Conservation (phyloP, 305 asterid genomes). For the Ajuga reptans region DNA sequence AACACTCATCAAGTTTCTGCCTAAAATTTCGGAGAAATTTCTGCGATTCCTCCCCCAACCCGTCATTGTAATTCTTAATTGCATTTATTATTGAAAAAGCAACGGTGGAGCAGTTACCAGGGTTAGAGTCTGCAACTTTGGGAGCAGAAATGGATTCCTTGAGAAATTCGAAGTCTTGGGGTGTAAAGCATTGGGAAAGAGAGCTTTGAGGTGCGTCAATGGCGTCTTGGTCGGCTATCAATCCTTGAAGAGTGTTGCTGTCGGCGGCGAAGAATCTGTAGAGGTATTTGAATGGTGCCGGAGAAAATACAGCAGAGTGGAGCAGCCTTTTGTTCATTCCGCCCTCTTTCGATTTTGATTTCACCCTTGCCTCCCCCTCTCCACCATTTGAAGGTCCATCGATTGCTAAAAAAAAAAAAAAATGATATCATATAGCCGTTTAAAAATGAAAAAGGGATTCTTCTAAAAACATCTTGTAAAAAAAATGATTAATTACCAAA, state of each 20-base stretch:
- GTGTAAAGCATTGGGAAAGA: constrained; percentile 27
- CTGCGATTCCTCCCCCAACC: constrained; percentile 63
- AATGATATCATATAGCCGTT: too few species aligned
- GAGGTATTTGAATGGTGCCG: constrained; percentile 29
- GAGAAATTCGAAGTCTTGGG: constrained; percentile 46
- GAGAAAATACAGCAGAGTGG: constrained; percentile 29
- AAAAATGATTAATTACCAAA: too few species aligned
- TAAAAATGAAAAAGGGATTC: too few species aligned
- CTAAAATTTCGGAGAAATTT: constrained; percentile 66
- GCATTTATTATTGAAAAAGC: constrained; percentile 41
- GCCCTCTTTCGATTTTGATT: background rate
- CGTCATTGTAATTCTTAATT: constrained; percentile 41
- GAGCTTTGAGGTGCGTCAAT: constrained; percentile 23
- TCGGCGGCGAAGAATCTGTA: constrained; percentile 35
- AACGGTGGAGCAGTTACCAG: constrained; percentile 37
- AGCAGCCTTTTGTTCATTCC: constrained; percentile 42
- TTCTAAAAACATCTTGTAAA: too few species aligned
- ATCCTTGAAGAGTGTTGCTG: constrained; percentile 25
- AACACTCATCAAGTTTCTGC: constrained; percentile 48
- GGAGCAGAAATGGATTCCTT: constrained; percentile 41
- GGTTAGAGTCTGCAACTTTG: constrained; percentile 26
- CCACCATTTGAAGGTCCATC: background rate
- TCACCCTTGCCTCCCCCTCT: background rate
- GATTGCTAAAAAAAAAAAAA: too few species aligned
- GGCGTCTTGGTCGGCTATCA: constrained; percentile 29